Conservation (phyloP, 768 basidiomycete species). For the Cytidiella melzeri region DNA sequence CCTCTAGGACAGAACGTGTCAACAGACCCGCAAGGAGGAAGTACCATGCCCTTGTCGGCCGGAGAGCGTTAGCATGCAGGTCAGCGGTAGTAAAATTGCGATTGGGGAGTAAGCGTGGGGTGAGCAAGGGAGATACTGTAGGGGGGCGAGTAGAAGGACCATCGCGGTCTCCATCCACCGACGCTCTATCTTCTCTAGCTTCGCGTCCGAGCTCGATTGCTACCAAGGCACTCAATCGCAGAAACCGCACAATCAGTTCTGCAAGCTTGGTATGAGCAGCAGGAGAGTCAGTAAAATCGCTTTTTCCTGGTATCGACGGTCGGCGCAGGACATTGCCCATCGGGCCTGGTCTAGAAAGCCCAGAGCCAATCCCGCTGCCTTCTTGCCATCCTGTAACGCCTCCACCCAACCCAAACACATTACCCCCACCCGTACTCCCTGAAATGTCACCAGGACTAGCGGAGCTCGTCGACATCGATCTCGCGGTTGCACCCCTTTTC, state of each 20-base stretch:
- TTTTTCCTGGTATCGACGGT: conserved; percentile 19
- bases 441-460: conserved; percentile 20
- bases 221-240: conserved; percentile 72
- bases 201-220: conserved; percentile 74
- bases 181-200: conserved; percentile 38
- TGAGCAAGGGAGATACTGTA: conserved; percentile 17
- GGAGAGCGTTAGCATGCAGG: conserved; percentile 36
- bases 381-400: conserved; percentile 73
- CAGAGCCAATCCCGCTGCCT: conserved; percentile 67
- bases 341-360: conserved; percentile 50
- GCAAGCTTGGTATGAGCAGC: conserved; percentile 59
- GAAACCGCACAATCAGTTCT: conserved; percentile 63
- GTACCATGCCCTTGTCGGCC: conserved; percentile 78
- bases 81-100: conserved; percentile 12
- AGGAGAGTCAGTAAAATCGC: conserved; percentile 28
- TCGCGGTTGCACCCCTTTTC: conserved; percentile 9
- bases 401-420: conserved; percentile 28
- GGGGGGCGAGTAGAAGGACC: conserved; percentile 6
- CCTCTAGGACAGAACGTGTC: conserved; percentile 80
- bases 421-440: background rate
- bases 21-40: conserved; percentile 69
- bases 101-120: conserved; percentile 15
- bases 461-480: conserved; percentile 18
- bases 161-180: conserved; percentile 32
- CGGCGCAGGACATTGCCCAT: conserved; percentile 57